A percentile compares a stretch with the other conserved stretches of the same genome.
Evolutionary conservation across 2,329 filamentous ascomycete genomes (phyloP).

Genomic region (Cyanodermella asteris): DNA sequence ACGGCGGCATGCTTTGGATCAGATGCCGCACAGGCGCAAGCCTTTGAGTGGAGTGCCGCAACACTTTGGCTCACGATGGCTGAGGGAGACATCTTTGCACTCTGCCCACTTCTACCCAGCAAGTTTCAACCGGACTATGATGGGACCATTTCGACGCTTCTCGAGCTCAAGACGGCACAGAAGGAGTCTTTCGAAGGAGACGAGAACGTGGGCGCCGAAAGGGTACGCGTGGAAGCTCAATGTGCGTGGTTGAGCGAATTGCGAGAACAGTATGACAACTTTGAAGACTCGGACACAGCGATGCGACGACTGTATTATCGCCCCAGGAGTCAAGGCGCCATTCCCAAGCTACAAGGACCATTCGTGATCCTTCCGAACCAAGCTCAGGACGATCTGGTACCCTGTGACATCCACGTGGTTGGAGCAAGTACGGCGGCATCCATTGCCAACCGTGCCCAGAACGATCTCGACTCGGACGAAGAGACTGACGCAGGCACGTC

Average conservation of each 20-base stretch:
- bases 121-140: constrained; percentile 80
- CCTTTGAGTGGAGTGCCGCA: constrained; percentile 74
- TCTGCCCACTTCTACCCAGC: constrained; percentile 72
- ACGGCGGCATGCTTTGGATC: constrained; percentile 72
- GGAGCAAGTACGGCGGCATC: constrained; percentile 28
- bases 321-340: constrained; percentile 29
- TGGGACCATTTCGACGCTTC: too few species aligned
- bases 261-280: too few species aligned
- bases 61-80: constrained; percentile 94
- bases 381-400: constrained; percentile 29
- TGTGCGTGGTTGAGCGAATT: too few species aligned
- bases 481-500: constrained; percentile 32
- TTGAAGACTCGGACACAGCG: too few species aligned
- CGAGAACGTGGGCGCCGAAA: too few species aligned
- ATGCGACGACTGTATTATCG: too few species aligned
- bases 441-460: too few species aligned
- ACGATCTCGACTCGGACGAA: too few species aligned
- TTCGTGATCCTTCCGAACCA: constrained; percentile 31
- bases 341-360: constrained; percentile 40
- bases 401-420: constrained; percentile 38
- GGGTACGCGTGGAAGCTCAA: too few species aligned
- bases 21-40: constrained; percentile 26
- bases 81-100: constrained; percentile 76
- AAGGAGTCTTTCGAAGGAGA: too few species aligned
- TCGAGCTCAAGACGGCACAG: too few species aligned